phyloP scores from a whole-genome alignment of 2,329 filamentous ascomycete genomes.

The Fusarium papillatum region DNA sequence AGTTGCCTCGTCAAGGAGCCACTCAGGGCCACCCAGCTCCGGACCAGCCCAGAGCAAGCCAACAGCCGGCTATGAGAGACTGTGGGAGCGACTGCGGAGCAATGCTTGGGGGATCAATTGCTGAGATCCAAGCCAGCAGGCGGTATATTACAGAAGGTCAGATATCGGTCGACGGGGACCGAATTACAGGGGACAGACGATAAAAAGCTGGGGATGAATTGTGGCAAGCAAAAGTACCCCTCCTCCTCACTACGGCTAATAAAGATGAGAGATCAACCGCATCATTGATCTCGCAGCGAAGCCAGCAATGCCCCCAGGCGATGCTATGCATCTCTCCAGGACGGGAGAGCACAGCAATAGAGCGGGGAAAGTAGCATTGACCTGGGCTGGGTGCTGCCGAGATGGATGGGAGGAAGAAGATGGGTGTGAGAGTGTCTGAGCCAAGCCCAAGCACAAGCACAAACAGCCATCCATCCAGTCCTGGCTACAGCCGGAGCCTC shows the following conservation, averaged over 20 bases:
- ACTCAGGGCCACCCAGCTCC: slow-evolving; percentile 7
- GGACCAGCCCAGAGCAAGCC: slow-evolving; percentile 10
- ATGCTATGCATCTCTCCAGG: slow-evolving; percentile 9
- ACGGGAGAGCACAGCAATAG: slow-evolving; percentile 18
- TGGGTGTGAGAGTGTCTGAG: slow-evolving; percentile 11
- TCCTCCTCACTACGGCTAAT: background rate
- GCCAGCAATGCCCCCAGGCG: slow-evolving; percentile 6
- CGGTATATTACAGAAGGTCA: background rate
- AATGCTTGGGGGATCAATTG: slow-evolving; percentile 19
- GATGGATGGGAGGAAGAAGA: slow-evolving; percentile 7
- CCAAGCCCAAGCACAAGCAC: slow-evolving; percentile 12
- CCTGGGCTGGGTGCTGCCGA: slow-evolving; percentile 17
- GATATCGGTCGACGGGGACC: background rate
- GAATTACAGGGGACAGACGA: background rate
- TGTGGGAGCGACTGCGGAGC: slow-evolving; percentile 8
- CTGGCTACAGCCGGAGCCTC: background rate
- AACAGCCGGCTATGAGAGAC: background rate
- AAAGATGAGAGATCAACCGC: background rate
- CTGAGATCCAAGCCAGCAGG: slow-evolving; percentile 15
- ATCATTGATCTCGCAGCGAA: slow-evolving; percentile 4
- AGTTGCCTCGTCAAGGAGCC: slow-evolving; percentile 30
- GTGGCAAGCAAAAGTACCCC: background rate
- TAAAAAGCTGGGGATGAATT: background rate
- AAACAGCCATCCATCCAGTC: background rate
- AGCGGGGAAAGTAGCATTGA: slow-evolving; percentile 42